phyloP scores from a whole-genome alignment of 202 grass and related monocot species.

The Eragrostis tef region DNA sequence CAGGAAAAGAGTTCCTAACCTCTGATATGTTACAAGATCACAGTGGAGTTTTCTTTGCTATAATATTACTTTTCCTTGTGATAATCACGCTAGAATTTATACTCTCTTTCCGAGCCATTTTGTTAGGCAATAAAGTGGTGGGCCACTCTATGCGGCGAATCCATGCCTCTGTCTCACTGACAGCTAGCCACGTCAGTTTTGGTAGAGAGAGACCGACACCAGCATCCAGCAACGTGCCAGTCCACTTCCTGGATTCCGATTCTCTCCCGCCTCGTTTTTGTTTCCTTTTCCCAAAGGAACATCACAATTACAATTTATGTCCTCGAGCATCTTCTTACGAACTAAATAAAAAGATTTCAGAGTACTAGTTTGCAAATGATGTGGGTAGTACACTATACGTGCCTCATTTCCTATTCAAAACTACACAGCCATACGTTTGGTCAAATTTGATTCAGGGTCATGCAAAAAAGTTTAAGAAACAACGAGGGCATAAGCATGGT shows the following conservation, averaged over 20 bases:
- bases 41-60: too few relatives aligned
- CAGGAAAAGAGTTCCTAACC: too few relatives aligned
- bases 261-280: neutral
- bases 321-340: neutral
- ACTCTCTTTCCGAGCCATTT: neutral
- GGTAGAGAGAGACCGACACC: conserved; percentile 23
- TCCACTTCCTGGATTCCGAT: conserved; percentile 43
- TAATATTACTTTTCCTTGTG: neutral
- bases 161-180: conserved; percentile 42
- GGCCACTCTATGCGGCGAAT: conserved; percentile 42
- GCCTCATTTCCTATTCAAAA: neutral
- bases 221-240: conserved; percentile 29
- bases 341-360: too few relatives aligned
- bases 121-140: neutral
- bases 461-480: too few relatives aligned
- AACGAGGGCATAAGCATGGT: neutral
- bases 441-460: too few relatives aligned
- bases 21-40: too few relatives aligned
- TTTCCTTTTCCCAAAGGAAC: neutral
- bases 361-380: neutral
- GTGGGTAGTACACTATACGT: neutral
- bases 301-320: too few relatives aligned
- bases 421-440: too few relatives aligned
- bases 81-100: neutral
- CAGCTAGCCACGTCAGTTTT: conserved; percentile 27